Evolutionary conservation across 2,329 filamentous ascomycete species (phyloP).

Genomic region (Beauveria asiatica): DNA sequence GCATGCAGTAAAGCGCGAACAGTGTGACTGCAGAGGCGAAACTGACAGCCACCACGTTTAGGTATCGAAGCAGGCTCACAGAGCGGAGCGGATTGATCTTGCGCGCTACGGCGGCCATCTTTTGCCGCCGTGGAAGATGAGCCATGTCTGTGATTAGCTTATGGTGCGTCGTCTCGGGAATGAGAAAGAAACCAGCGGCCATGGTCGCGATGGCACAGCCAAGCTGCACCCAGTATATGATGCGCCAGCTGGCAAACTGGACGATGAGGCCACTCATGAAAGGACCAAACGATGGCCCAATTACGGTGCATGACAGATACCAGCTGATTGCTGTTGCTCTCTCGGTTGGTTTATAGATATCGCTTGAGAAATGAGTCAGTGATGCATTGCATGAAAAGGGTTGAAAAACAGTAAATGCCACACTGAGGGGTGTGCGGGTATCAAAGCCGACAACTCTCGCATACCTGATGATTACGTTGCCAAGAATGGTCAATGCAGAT

Average conservation of each 20-base stretch:
- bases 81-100: slow-evolving; percentile 62
- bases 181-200: slow-evolving; percentile 53
- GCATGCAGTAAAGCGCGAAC: slow-evolving; percentile 61
- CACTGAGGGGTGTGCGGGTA: background rate
- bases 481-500: slow-evolving; percentile 65
- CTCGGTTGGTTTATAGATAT: slow-evolving; percentile 57
- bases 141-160: slow-evolving; percentile 54
- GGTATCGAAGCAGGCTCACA: slow-evolving; percentile 55
- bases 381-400: background rate
- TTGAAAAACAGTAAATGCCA: background rate
- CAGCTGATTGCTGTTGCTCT: slow-evolving; percentile 65
- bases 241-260: slow-evolving; percentile 63
- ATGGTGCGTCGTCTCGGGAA: slow-evolving; percentile 65
- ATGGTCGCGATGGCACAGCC: slow-evolving; percentile 54
- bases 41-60: slow-evolving; percentile 54
- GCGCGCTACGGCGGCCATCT: slow-evolving; percentile 45
- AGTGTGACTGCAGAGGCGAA: slow-evolving; percentile 55
- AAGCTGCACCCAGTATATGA: slow-evolving; percentile 71
- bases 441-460: slow-evolving; percentile 16
- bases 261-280: slow-evolving; percentile 71
- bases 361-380: slow-evolving; percentile 24
- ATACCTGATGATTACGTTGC: slow-evolving; percentile 57
- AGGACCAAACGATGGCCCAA: slow-evolving; percentile 62
- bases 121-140: slow-evolving; percentile 40
- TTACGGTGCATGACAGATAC: slow-evolving; percentile 63